Conservation (phyloP, 225 moss, liverwort and hornwort genomes). For the Neckera pumila region DNA sequence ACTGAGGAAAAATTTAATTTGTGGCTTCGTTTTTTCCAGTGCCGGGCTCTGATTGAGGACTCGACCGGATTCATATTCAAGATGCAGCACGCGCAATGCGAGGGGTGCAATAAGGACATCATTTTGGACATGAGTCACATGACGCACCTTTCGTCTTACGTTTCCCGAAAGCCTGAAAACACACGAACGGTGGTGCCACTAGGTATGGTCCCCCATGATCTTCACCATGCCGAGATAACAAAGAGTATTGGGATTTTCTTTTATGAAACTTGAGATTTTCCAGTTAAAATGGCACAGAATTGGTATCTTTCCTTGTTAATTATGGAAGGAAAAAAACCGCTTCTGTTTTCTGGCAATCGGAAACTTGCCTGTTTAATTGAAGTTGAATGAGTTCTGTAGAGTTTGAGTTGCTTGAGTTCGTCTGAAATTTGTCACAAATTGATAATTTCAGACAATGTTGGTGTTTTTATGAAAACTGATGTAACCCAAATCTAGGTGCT, state of each 20-base stretch:
- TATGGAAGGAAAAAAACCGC: background rate
- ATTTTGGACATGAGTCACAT: slow-evolving; percentile 9
- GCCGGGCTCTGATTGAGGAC: background rate
- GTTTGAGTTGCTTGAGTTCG: background rate
- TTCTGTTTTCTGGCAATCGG: background rate
- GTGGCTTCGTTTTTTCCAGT: background rate
- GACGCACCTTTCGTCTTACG: background rate
- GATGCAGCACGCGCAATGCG: slow-evolving; percentile 14
- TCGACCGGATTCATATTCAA: background rate
- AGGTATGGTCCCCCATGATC: background rate
- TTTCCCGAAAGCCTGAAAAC: background rate
- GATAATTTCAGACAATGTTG: background rate
- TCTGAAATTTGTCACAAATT: background rate
- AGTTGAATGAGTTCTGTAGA: background rate
- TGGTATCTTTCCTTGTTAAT: background rate
- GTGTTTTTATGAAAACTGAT: background rate
- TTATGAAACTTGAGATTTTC: background rate
- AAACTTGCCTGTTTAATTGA: background rate
- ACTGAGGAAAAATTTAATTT: background rate
- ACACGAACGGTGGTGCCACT: background rate
- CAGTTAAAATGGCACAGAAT: too few relatives aligned
- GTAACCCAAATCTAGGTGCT: background rate
- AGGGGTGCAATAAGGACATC: slow-evolving; percentile 11
- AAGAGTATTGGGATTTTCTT: background rate
- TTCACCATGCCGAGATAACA: background rate